Evolutionary conservation across 805 yeast species (phyloP).

Genomic region (Lipomyces spencermartinsiae): DNA sequence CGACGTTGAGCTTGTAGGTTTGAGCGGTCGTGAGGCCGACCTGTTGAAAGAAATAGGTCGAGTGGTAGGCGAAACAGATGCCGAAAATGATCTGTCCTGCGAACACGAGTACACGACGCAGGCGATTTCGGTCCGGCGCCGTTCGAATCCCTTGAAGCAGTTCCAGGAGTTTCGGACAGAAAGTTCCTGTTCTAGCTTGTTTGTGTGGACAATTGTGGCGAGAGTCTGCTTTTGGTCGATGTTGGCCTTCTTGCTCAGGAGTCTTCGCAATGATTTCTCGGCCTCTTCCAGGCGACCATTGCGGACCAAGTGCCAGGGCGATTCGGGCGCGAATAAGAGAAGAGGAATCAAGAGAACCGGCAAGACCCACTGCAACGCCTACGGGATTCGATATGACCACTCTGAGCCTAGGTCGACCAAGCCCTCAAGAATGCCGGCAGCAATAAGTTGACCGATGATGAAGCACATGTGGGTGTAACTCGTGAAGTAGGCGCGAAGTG

Average conservation of each 20-base stretch:
- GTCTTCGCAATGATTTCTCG: slow-evolving; percentile 2
- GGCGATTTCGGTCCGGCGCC: slow-evolving; percentile 38
- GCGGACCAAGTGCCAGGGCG: slow-evolving; percentile 23
- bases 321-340: slow-evolving; percentile 53
- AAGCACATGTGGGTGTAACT: too few relatives aligned
- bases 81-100: too few relatives aligned
- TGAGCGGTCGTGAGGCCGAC: slow-evolving; percentile 46
- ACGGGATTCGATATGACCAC: slow-evolving; percentile 60
- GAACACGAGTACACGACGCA: slow-evolving; percentile 52
- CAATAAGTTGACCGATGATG: too few relatives aligned
- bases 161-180: slow-evolving; percentile 19
- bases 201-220: not conserved
- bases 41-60: slow-evolving; percentile 40
- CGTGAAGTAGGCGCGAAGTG: too few relatives aligned
- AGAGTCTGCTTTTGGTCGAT: not conserved
- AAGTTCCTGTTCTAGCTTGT: slow-evolving; percentile 15
- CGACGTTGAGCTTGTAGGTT: slow-evolving; percentile 56
- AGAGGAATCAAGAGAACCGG: slow-evolving; percentile 53
- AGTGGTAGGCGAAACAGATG: slow-evolving; percentile 24
- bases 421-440: slow-evolving; percentile 59
- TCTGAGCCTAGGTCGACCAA: slow-evolving; percentile 42
- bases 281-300: slow-evolving; percentile 10
- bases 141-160: slow-evolving; percentile 30
- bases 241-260: not conserved
- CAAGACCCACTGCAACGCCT: slow-evolving; percentile 68